Base-by-base conservation (phyloP, 2,329 filamentous ascomycete genomes). In the Aspergillus ochraceoroseus region DNA sequence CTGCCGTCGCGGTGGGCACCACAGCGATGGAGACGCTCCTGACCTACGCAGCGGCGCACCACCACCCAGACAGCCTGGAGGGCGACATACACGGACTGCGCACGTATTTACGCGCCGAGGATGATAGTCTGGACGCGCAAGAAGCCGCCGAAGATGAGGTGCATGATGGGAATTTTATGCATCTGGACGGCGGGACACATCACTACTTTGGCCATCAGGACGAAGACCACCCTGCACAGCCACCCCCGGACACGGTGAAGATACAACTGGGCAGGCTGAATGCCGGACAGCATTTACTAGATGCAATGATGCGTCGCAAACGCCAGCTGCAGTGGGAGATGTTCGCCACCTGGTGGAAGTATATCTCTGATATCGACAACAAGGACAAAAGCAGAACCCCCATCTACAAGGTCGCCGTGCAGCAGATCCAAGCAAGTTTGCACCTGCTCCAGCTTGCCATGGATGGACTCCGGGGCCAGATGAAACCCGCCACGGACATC, bases 281-380 rank as follows among this genome's bases (percentile, higher is more conserved):
- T 22, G 14, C 34, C 19, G 19, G 5, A 5, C 39, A 42, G 15
- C 9, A 11, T 2, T 15, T 42, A 12, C 15, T 14, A 5, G 39
- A 25, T 32, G 4, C 27, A 25, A 2, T n/a, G 41, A 15, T 49
- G 53, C 5, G 31, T 44, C 7, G 30, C 52, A 3, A 32, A n/a
- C 30, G 38, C n/a, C 51, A 58, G 20, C 37, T 52, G 11, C 58
- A 56, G 19, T 71, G 68, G 67, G 55, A 66, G 7, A 49, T 70
- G 48, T 71, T 71, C 40, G 54, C 65, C 0, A n/a, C 48, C 2
- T 71, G 67, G 67, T 71, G 66, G 66, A 61, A 64, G 34, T 68
- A 56, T 26, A 47, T 62, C 15, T 2, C 9, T 14, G 29, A 32
- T n/a, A 14, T 32, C 3, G 29, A 32, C 30, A 54, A 58, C 27